phyloP scores from a whole-genome alignment of 2,329 filamentous ascomycete genomes.

The Aspergillus sp. region DNA sequence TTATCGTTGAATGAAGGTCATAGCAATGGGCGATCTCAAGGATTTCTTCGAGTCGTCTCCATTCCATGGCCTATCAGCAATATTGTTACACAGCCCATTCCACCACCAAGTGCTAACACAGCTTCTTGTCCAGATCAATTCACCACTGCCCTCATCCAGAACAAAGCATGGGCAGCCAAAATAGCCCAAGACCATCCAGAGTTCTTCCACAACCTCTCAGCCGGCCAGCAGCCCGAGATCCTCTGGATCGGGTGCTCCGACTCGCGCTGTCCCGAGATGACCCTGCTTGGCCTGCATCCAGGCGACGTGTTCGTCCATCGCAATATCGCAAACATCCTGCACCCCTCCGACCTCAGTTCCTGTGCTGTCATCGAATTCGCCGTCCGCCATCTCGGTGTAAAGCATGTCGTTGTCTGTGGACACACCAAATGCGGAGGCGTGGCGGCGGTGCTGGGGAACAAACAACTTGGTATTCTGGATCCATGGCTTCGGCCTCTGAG shows the following conservation, averaged over 20 bases:
- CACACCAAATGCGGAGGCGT: conserved; percentile 63
- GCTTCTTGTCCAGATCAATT: conserved; percentile 52
- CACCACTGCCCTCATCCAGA: conserved; percentile 64
- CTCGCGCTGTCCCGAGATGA: conserved; percentile 80
- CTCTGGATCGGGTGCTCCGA: conserved; percentile 88
- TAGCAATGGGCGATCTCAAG: no score
- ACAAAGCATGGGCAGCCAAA: conserved; percentile 69
- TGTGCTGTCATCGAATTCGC: conserved; percentile 77
- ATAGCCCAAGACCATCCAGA: conserved; percentile 65
- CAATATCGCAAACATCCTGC: conserved; percentile 84
- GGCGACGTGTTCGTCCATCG: conserved; percentile 88
- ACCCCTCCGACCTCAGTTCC: conserved; percentile 71
- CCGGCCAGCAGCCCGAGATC: conserved; percentile 62
- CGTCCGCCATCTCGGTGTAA: conserved; percentile 68
- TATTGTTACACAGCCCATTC: neutral
- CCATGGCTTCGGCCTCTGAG: conserved; percentile 61
- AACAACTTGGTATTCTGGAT: conserved; percentile 60
- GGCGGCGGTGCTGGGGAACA: conserved; percentile 55
- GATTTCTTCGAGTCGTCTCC: neutral
- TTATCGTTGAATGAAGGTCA: no score
- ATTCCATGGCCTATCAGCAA: neutral
- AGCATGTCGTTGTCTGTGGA: conserved; percentile 62
- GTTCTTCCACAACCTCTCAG: conserved; percentile 67
- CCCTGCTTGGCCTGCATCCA: conserved; percentile 72
- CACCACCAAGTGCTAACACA: conserved; percentile 11